phyloP scores from a whole-genome alignment of 2,329 filamentous ascomycete genomes.

The Cladosporium sp. region DNA sequence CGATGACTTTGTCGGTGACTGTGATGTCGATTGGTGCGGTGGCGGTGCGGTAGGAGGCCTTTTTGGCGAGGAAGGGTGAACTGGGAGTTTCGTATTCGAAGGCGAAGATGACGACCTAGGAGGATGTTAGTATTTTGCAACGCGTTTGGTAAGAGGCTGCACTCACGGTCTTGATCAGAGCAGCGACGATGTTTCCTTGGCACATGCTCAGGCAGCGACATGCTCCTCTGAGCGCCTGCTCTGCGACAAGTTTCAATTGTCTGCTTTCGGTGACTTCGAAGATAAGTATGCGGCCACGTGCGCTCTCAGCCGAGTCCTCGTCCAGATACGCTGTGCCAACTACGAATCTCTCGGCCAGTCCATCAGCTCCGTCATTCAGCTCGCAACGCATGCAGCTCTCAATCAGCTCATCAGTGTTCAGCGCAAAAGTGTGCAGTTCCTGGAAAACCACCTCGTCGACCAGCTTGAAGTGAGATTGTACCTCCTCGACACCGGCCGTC shows the following conservation, averaged over 20 bases:
- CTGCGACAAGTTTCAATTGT: constrained; percentile 70
- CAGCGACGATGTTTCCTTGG: constrained; percentile 77
- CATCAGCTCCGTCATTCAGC: constrained; percentile 62
- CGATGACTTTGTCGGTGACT: constrained; percentile 73
- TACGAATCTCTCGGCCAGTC: constrained; percentile 75
- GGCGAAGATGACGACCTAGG: constrained; percentile 61
- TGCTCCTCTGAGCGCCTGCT: constrained; percentile 72
- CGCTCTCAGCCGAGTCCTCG: constrained; percentile 54
- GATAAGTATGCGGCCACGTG: constrained; percentile 78
- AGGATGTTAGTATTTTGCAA: constrained; percentile 26
- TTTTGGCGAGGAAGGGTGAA: constrained; percentile 62
- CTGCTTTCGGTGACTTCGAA: constrained; percentile 78
- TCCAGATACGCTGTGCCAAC: constrained; percentile 84
- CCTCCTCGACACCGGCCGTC: constrained; percentile 68
- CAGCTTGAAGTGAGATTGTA: constrained; percentile 80
- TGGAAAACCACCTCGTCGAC: constrained; percentile 90
- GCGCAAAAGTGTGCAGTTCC: constrained; percentile 68
- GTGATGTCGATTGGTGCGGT: constrained; percentile 82
- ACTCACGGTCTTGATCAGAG: constrained; percentile 81
- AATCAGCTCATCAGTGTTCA: constrained; percentile 73
- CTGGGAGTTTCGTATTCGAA: constrained; percentile 57
- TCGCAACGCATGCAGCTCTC: constrained; percentile 81
- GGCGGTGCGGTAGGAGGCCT: constrained; percentile 76
- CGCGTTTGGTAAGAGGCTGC: not conserved
- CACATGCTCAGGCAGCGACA: constrained; percentile 78